Evolutionary conservation across 2,329 filamentous ascomycete genomes (phyloP), one percentile per base, ranked within the genome.

Genomic region (Cladophialophora yegresii): DNA sequence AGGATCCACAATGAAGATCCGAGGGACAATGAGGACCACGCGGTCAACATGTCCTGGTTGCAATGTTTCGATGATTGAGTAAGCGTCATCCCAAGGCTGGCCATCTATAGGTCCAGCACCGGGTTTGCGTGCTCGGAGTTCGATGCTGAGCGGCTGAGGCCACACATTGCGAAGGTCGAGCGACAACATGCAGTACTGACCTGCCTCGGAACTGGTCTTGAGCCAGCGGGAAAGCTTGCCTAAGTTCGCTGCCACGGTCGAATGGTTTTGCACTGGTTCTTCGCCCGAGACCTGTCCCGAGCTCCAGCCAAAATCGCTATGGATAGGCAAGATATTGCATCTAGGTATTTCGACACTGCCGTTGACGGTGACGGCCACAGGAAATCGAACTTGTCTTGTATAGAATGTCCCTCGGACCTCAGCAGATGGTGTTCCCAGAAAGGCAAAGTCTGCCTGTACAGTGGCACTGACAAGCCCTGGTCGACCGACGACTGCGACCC

Each of bases 131-230:
- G 82, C 78, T 65, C 82, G 74, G 2, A 96, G 76, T 30, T 83
- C 84, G 2, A 95, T 83, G 6, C 84, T 81, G 72, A 97, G 85
- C 55, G 89, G 87, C 72, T 86, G 91, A 1, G 92, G 92, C 93
- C 93, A 97, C 0, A 90, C 88, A 73, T 98, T 98, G 62, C 92
- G 87, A 30, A 97, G 80, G 76, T 97, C 93, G 57, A 97, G 81
- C 1, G 95, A 80, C 2, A 96, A 78, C 43, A 96, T 81, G 72
- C 92, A 96, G 72, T 91, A 88, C 47, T 91, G 85, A 58, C 86
- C 69, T 71, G 80, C 72, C 75, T 82, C 28, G 13, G 30, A 43
- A 13, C 50, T 51, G 8, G 53, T 56, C 36, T 55, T 56, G 20
- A 68, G 56, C 66, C 66, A 66, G 28, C 49, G 58, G 9, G 59